phyloP scores from a whole-genome alignment of 306 rosid genomes.

The Rosa rugosa region DNA sequence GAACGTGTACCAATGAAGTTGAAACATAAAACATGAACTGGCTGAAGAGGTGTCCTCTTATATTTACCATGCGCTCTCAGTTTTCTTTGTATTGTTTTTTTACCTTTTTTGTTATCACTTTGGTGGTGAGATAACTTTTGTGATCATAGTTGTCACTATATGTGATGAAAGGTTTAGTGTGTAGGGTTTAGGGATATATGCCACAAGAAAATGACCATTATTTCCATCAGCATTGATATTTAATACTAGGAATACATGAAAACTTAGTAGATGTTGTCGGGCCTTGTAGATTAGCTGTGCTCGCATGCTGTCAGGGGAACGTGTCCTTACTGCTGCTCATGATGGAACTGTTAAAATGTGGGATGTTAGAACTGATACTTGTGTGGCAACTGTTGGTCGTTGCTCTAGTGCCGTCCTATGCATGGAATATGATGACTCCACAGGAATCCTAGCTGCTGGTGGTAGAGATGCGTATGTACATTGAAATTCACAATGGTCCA shows the following conservation, averaged over 20 bases:
- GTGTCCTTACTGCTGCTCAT: conserved; percentile 91
- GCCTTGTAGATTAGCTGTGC: conserved; percentile 87
- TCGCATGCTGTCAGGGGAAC: conserved; percentile 95
- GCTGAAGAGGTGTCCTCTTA: neutral
- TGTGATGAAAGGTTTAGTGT: neutral
- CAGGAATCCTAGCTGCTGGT: conserved; percentile 88
- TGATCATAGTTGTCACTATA: neutral
- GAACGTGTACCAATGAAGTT: neutral
- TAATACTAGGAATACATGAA: neutral
- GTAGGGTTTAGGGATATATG: neutral
- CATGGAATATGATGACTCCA: conserved; percentile 96
- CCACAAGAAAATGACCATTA: neutral
- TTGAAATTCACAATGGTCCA: conserved; percentile 18
- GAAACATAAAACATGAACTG: neutral
- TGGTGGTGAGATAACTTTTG: neutral
- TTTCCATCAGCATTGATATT: neutral
- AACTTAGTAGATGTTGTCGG: conserved; percentile 28
- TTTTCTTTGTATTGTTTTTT: neutral
- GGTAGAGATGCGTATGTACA: conserved; percentile 93
- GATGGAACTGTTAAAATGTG: conserved; percentile 99
- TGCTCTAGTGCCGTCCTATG: conserved; percentile 95
- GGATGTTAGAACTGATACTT: conserved; percentile 98
- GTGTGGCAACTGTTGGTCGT: conserved; percentile 99
- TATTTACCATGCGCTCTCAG: neutral
- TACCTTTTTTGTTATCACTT: too few species aligned